phyloP scores from a whole-genome alignment of 768 basidiomycete genomes.

The Lactifluus echinatus region DNA sequence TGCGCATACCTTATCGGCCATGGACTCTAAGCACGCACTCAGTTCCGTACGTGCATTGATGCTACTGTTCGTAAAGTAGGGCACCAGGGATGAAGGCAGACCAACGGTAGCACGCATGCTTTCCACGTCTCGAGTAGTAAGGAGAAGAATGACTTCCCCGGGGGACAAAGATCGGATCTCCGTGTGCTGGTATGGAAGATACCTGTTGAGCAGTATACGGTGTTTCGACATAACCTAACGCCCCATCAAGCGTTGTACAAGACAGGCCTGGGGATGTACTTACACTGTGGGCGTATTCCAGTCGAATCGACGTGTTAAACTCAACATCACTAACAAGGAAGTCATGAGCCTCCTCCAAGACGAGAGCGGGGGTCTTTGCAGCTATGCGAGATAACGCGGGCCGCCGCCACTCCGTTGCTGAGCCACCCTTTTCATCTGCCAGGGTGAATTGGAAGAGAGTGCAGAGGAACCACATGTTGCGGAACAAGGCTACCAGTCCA shows the following conservation, averaged over 20 bases:
- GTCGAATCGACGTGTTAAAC: constrained; percentile 84
- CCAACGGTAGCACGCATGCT: constrained; percentile 75
- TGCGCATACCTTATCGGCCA: constrained; percentile 70
- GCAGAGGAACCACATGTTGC: constrained; percentile 92
- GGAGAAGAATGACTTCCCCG: constrained; percentile 78
- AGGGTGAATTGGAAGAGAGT: constrained; percentile 75
- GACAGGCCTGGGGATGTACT: constrained; percentile 20
- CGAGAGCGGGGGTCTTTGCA: constrained; percentile 74
- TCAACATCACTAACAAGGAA: constrained; percentile 82
- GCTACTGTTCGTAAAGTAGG: constrained; percentile 83
- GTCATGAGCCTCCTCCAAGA: constrained; percentile 76
- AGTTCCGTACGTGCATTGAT: constrained; percentile 65
- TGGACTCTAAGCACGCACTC: constrained; percentile 70
- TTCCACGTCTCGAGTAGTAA: constrained; percentile 84
- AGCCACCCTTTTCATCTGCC: constrained; percentile 40
- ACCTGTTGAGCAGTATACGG: constrained; percentile 50
- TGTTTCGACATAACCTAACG: constrained; percentile 63
- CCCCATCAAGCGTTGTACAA: neutral
- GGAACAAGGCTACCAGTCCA: constrained; percentile 67
- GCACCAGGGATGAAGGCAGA: constrained; percentile 69
- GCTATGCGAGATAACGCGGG: constrained; percentile 76
- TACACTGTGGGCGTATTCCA: constrained; percentile 74
- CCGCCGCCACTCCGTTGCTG: constrained; percentile 70
- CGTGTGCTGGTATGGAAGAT: constrained; percentile 53
- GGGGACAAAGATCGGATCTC: constrained; percentile 70